Base-by-base conservation (phyloP, 169 alveolate species). In the Ichthyophthirius multifiliis region DNA sequence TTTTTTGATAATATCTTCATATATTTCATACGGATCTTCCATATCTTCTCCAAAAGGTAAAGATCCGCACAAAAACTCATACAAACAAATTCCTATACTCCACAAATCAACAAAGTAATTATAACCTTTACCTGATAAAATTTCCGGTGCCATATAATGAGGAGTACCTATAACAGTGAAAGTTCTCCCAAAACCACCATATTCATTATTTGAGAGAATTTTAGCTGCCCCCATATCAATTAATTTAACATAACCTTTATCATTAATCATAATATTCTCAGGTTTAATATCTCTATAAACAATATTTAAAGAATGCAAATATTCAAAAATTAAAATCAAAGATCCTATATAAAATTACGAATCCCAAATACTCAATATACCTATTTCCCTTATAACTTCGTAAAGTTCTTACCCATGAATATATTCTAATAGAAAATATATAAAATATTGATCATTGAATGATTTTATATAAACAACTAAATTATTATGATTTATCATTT, bases 101-200 rank as follows among this genome's bases (percentile, higher is more conserved):
- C 97, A 93, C 34, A 84, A 82, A 83, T 93, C 96, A 27, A 83
- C 90, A 27, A 88, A 75, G 67, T 64, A 93, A 31, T 90, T 85
- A 73, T 93, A 88, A 0, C 84, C 84, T 31, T 80, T 74, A 15
- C 86, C 86, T 30, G 20, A 10, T 6, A 80, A 47, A 15, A 80
- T 62, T 55, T 80, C 86, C 16, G 93, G 93, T 10, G 93, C 93
- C 89, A 88, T 88, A 65, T 83, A 88, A 75, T 81, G 88, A 10
- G 90, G 87, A 43, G 93, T 88, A 0, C 93, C 93, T 4, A 84
- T 75, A 16, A 87, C 48, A 3, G 86, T 80, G 13, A 41, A 80
- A 4, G 80, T 46, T 83, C 88, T 85, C 43, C 80, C 48, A 3
- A 83, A 81, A 43, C 37, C 73, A 1, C 76, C 82, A n/a, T n/a